Base-by-base conservation (phyloP, 2,329 filamentous ascomycete species). In the Aureobasidium vineae region DNA sequence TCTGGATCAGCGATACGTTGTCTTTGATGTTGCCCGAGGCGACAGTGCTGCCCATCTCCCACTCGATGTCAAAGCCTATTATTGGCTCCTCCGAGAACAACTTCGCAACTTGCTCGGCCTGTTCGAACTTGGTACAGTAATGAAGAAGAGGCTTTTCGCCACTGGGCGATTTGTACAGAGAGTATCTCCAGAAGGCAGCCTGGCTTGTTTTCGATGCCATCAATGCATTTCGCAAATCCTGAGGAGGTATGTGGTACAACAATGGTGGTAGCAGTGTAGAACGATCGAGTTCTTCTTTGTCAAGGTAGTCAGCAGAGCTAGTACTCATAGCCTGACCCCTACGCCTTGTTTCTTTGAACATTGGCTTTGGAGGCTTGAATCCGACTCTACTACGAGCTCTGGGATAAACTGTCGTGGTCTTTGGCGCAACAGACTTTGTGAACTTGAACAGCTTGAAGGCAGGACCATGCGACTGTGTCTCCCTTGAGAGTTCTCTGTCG, bases 31-130 rank as follows among this genome's bases (percentile, higher is more conserved):
- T 80, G 16, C 68, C 41, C 11, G 54, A 54, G 3, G 59, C 56
- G 23, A 65, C 70, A 47, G 82, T 75, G 8, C 70, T 71, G 23
- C 75, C 80, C 6, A 74, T 79, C 63, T 86, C 82, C 93, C 94
- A 97, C 79, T 97, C 94, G 69, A 97, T 83, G 73, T 97, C 93
- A 68, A 97, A 92, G 0, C 93, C 93, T n/a, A 97, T 75, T 2
- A 96, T 77, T 45, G 85, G 81, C 72, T 95, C 86, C 31, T 83
- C 70, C 45, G 87, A 73, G 71, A 97, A 97, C 66, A 89, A 82
- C 66, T 84, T 76, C 21, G 85, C 80, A 8, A 90, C 83, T 6
- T 80, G 77, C 75, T 97, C 91, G 21, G 90, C 89, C 2, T 85
- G 85, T 41, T 86, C 80, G 52, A 83, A 84, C 66, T 81, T 89